Base-by-base conservation (phyloP, 768 basidiomycete species). In the Tricholoma hemisulphureum region DNA sequence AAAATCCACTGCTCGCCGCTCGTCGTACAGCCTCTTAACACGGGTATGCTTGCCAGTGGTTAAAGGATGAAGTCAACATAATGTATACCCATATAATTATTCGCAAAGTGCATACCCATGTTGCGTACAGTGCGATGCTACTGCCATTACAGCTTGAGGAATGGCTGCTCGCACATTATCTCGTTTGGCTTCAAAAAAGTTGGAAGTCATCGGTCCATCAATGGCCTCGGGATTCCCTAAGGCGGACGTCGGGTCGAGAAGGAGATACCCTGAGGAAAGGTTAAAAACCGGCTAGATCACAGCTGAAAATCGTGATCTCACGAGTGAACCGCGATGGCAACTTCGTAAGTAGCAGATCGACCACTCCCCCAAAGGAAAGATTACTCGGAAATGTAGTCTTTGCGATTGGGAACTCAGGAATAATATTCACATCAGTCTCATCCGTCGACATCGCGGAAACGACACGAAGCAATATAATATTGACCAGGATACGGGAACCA, bases 401-500 rank as follows among this genome's bases (percentile, higher is more conserved):
- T 24, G 65, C n/a, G 48, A 66, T 58, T 32, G 65, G 65, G 32
- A 55, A 66, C 46, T 66, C 62, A 6, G 65, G 60, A 20, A 66
- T 66, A 41, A 66, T 63, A 41, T 66, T 63, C 51, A 66, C 62
- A 24, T 51, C 32, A 32, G 34, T 59, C 11, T 58, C 9, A 2
- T 52, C 52, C 45, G 6, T 37, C n/a, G 58, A 58, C 61, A 66
- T 66, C 21, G 53, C 39, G 13, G 65, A 63, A 18, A 53, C 63
- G 29, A 65, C 43, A 48, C 63, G 63, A 46, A 65, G 63, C 53
- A 65, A 45, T 37, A 64, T 49, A 21, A 64, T 54, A 60, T 65
- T 61, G 50, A 65, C 63, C 53, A 65, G 34, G 6, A 61, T 32
- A 20, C 63, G 58, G 26, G 63, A 63, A 46, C 63, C 63, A 13